These are phyloP conservation scores for Neurospora sp. DNA, from an alignment of 495 filamentous ascomycete genomes.

Conservation along the genomic window DNA sequence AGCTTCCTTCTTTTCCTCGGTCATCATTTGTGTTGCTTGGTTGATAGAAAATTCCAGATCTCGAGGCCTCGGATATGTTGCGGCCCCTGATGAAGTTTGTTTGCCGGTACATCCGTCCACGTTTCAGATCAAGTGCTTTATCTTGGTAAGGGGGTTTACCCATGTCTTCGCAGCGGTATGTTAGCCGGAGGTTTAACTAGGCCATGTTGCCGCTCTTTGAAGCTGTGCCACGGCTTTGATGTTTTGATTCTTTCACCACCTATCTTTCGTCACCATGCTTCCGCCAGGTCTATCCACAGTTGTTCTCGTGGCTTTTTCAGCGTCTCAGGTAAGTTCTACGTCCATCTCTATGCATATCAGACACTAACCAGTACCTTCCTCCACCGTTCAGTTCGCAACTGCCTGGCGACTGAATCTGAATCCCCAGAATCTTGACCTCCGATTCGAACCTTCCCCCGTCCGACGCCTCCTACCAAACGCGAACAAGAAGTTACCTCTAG, in stretches of 20 bases:
- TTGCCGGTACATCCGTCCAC: not conserved
- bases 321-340: not conserved
- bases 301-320: no score
- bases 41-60: fast-evolving
- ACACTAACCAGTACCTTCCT: not conserved
- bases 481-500: not conserved
- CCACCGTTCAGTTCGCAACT: not conserved
- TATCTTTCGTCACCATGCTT: not conserved
- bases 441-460: not conserved
- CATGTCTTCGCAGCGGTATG: not conserved
- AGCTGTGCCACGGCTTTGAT: not conserved
- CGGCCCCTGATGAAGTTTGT: not conserved
- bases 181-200: not conserved
- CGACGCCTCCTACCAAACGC: not conserved
- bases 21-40: not conserved
- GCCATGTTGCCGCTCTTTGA: not conserved
- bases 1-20: not conserved
- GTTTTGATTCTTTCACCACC: not conserved
- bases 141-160: not conserved
- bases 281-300: not conserved
- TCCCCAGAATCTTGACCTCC: not conserved
- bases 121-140: not conserved
- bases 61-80: not conserved
- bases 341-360: not conserved
- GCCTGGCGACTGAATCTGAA: not conserved